Conservation (phyloP, 306 rosid species). For the Ceratonia siliqua region DNA sequence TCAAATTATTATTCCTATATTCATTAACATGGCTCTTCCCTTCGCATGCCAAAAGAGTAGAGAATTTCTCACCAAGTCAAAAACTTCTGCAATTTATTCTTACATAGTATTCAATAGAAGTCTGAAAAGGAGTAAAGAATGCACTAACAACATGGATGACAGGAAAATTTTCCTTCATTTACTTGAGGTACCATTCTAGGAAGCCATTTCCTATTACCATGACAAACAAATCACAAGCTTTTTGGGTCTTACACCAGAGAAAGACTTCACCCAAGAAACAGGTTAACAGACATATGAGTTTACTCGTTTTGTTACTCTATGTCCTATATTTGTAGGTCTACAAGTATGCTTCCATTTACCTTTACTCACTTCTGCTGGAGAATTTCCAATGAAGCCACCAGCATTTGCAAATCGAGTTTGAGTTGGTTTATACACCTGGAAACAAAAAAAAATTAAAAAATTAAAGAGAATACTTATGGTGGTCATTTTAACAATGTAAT, state of each 20-base stretch:
- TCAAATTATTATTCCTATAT: background rate
- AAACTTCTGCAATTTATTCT: slow-evolving; percentile 7
- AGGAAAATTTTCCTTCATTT: slow-evolving; percentile 9
- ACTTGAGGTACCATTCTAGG: slow-evolving; percentile 5
- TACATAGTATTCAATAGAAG: slow-evolving; percentile 1
- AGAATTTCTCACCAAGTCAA: slow-evolving; percentile 28
- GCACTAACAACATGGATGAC: slow-evolving; percentile 11
- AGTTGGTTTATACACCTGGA: slow-evolving; percentile 85
- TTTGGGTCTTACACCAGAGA: background rate
- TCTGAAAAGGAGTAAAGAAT: background rate
- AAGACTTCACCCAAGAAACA: background rate
- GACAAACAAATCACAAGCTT: slow-evolving; percentile 1
- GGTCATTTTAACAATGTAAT: slow-evolving; percentile 13
- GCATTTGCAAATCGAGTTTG: slow-evolving; percentile 60
- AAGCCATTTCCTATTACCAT: slow-evolving; percentile 29
- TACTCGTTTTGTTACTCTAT: slow-evolving; percentile 16
- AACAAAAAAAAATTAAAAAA: slow-evolving; percentile 23
- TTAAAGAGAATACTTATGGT: slow-evolving; percentile 17
- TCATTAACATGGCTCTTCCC: slow-evolving; percentile 17
- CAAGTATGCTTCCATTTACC: slow-evolving; percentile 49
- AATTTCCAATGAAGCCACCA: slow-evolving; percentile 81
- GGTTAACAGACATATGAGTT: slow-evolving; percentile 1
- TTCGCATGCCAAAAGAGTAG: slow-evolving; percentile 1
- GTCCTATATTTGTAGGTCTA: slow-evolving; percentile 4
- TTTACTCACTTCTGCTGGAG: slow-evolving; percentile 87